Base-by-base conservation (phyloP, 495 filamentous ascomycete species). In the Annulohypoxylon stygium region DNA sequence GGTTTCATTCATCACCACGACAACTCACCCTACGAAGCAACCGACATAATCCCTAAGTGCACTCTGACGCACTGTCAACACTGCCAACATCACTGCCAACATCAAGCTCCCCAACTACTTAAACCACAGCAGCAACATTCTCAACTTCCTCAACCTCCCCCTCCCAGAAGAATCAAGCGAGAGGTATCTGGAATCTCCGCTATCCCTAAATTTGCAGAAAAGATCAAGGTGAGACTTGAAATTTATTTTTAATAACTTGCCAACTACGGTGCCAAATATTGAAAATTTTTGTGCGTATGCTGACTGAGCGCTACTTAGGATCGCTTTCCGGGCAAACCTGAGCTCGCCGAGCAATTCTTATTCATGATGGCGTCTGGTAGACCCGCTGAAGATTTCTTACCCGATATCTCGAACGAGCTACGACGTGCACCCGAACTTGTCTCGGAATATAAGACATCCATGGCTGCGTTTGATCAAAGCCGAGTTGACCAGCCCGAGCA, bases 321-420 rank as follows among this genome's bases (percentile, higher is more conserved):
- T n/a, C 68, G 54, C 37, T 70, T 70, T 25, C 68, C 68, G 3
- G 68, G 61, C 11, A 53, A 43, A 61, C 54, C 68, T 16, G 16
- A 70, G 33, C 5, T 65, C 5, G 54, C 20, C n/a, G 1, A 61
- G 20, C 9, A 70, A 47, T 70, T 70, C 45, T n/a, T 41, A 11
- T 11, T 16, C 41, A 39, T 64, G 12, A 53, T 65, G 45, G 41
- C 34, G 10, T 51, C 59, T 16, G 12, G 16, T 45, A 43, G 1
- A 18, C 60, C 59, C 33, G 25, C 47, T 10, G 6, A 37, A 7
- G 51, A 68, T 2, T 36, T 68, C 25, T 12, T 61, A 3, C 65
- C 64, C 30, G 41, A 54, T 11, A 34, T 64, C 30, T 25, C 50
- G 16, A 53, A 36, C 36, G 6, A 64, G 14, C 68, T 73, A 2